A percentile compares a stretch with the other conserved stretches of the same genome.
Conservation (phyloP, 805 yeast genomes). For the Sugiyamaella americana region DNA sequence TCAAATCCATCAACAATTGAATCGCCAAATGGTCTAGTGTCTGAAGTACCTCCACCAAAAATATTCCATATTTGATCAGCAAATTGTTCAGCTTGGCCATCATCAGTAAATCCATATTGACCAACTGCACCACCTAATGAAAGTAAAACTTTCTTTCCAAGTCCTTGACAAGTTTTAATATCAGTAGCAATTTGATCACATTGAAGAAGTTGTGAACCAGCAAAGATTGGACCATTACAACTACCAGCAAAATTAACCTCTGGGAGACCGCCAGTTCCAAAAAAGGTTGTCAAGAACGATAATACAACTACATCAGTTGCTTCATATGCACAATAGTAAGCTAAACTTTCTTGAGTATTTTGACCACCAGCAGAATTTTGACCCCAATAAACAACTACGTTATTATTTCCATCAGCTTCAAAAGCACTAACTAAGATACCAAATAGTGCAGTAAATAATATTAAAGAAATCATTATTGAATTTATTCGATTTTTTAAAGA, state of each 20-base stretch:
- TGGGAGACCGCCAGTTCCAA: constrained; percentile 33
- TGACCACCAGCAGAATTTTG: constrained; percentile 61
- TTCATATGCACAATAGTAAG: constrained; percentile 59
- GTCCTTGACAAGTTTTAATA: constrained; percentile 62
- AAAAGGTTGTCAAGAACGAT: constrained; percentile 59
- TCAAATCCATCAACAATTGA: constrained; percentile 64
- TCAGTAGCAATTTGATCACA: constrained; percentile 49
- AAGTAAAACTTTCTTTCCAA: constrained; percentile 65
- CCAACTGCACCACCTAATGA: constrained; percentile 56
- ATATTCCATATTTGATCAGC: constrained; percentile 40
- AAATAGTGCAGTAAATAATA: background rate
- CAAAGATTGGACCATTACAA: constrained; percentile 31
- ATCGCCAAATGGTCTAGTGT: constrained; percentile 43
- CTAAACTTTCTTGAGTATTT: constrained; percentile 36
- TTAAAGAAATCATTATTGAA: background rate
- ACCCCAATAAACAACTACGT: constrained; percentile 86
- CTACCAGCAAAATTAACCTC: constrained; percentile 55
- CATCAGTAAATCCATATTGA: constrained; percentile 43
- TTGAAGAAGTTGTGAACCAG: constrained; percentile 36
- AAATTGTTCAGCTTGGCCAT: constrained; percentile 43
- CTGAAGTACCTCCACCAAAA: constrained; percentile 41
- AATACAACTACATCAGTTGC: constrained; percentile 61
- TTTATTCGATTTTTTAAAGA: too few species aligned
- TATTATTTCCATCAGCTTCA: constrained; percentile 36
- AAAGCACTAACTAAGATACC: constrained; percentile 17